Conservation (phyloP, 2,329 filamentous ascomycete species). For the Cladosporium sphaerospermum region DNA sequence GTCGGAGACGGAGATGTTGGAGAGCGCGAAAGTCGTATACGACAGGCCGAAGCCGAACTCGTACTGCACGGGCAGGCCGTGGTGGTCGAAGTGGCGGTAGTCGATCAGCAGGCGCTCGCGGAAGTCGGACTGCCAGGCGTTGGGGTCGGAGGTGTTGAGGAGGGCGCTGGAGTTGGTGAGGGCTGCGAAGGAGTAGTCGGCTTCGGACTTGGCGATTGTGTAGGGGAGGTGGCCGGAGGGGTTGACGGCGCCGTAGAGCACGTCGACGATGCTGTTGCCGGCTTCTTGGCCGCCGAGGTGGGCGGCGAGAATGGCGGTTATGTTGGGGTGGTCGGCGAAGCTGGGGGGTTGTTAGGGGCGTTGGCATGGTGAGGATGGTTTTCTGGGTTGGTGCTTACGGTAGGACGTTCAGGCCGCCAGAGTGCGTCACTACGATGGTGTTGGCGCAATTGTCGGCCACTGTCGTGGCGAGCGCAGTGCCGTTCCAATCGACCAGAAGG, state of each 20-base stretch:
- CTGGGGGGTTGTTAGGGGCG: constrained; percentile 13
- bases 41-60: constrained; percentile 28
- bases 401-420: constrained; percentile 38
- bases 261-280: constrained; percentile 35
- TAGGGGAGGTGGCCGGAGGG: constrained; percentile 35
- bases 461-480: constrained; percentile 37
- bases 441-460: constrained; percentile 22
- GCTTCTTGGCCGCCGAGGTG: constrained; percentile 38
- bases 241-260: constrained; percentile 35
- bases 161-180: constrained; percentile 34
- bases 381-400: constrained; percentile 40
- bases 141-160: constrained; percentile 27
- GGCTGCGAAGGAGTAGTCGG: constrained; percentile 28
- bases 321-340: constrained; percentile 37
- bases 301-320: constrained; percentile 36
- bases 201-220: constrained; percentile 33
- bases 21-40: constrained; percentile 25
- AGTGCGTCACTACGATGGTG: constrained; percentile 42
- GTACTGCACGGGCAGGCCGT: constrained; percentile 27
- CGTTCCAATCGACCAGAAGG: constrained; percentile 42
- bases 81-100: constrained; percentile 47
- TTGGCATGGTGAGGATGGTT: constrained; percentile 13
- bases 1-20: constrained; percentile 61
- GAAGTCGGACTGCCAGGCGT: constrained; percentile 45
- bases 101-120: constrained; percentile 49